These are phyloP conservation scores for Sugiyamaella pinicola DNA, from an alignment of 1,139 yeast species.

Conservation along the genomic window DNA sequence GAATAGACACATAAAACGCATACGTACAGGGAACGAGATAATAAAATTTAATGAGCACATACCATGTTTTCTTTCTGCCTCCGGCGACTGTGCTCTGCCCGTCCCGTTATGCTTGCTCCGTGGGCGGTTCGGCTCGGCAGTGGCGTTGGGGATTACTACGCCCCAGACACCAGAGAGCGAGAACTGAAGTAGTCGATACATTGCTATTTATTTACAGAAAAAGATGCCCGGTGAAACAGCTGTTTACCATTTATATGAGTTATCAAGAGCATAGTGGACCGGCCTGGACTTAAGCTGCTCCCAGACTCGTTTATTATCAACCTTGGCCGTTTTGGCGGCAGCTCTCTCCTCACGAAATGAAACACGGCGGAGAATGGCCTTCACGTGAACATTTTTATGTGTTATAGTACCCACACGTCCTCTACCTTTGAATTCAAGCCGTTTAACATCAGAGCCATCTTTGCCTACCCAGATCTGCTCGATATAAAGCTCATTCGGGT, in stretches of 20 bases:
- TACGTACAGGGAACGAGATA: conserved; percentile 8
- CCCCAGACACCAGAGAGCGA: too few relatives aligned
- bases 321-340: conserved; percentile 50
- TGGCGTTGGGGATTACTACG: too few relatives aligned
- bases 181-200: too few relatives aligned
- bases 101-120: neutral
- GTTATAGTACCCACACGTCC: conserved; percentile 81
- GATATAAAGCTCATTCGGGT: conserved; percentile 66
- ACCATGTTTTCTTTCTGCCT: too few relatives aligned
- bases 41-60: conserved; percentile 10
- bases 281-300: conserved; percentile 35
- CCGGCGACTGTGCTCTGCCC: too few relatives aligned
- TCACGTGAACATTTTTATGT: conserved; percentile 78
- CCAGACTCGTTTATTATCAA: conserved; percentile 40
- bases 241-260: conserved; percentile 42
- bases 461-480: conserved; percentile 91
- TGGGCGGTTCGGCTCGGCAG: too few relatives aligned
- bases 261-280: conserved; percentile 33
- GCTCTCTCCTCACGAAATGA: conserved; percentile 56
- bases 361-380: conserved; percentile 69
- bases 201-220: conserved; percentile 13
- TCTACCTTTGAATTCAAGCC: conserved; percentile 86
- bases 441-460: conserved; percentile 73
- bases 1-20: conserved; percentile 23
- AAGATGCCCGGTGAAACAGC: neutral